Evolutionary conservation across 306 rosid species (phyloP), one percentile per base, ranked within the genome.

Genomic region (Cicer arietinum): DNA sequence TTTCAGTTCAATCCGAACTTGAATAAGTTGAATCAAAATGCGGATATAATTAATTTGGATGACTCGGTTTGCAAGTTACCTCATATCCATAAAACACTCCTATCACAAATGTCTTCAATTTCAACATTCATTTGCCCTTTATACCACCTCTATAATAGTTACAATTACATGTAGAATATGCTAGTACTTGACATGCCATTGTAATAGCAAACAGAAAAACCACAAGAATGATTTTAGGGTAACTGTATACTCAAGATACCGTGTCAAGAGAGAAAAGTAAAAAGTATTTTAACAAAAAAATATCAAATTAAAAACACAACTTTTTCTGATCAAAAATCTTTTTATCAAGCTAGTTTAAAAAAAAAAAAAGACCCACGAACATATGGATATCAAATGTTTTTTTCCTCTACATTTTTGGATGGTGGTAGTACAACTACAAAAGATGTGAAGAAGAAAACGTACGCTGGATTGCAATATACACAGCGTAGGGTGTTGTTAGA

Each of bases 381-480:
- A 40, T 13, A 16, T 39, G 43, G 22, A 70, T 39, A 10, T 70
- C 45, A 46, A 13, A 13, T 20, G 17, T 7, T 67, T 45, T 46
- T 20, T 45, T 3, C 8, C 10, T 46, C 42, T 67, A 67, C 57
- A 60, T n/a, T 60, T 8, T 63, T 43, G 48, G 60, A 10, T 30
- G 22, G 37, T 42, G 43, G 44, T 7, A 35, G 42, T 11, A 67
- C 16, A 75, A 52, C 13, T 47, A 72, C 44, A 73, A 22, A 13
- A 13, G 54, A 25, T 17, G 40, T 54, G 8, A 54, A 62, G 8
- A 54, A 62, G 62, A 61, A 60, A 52, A 56, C 17, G 44, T 35
- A 77, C 40, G 30, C 61, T 56, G n/a, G 76, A 71, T 74, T 68
- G 56, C 59, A 75, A 68, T 75, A 60, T 65, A 81, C 85, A 81